A percentile compares a stretch with the other conserved stretches of the same genome.
Evolutionary conservation across 2,329 filamentous ascomycete species (phyloP).

Genomic region (Huntiella decipiens): DNA sequence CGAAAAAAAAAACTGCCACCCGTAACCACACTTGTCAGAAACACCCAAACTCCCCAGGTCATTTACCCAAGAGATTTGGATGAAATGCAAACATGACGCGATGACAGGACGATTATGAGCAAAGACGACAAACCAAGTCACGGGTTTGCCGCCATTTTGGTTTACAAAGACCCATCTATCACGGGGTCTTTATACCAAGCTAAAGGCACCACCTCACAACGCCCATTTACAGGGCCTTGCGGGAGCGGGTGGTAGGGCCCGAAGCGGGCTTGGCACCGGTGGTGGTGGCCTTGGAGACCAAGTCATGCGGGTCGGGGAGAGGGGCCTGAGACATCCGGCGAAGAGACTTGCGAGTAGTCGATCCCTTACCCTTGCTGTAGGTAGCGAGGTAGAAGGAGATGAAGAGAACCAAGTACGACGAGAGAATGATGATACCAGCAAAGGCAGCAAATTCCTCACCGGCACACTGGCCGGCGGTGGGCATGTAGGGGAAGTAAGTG

Average conservation of each 20-base stretch:
- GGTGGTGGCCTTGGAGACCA: slow-evolving; percentile 17
- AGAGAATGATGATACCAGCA: slow-evolving; percentile 76
- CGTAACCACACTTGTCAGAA: not conserved
- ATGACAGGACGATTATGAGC: no score
- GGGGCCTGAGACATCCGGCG: slow-evolving; percentile 46
- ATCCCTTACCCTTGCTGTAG: slow-evolving; percentile 73
- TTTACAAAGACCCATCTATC: no score
- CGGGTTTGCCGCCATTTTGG: no score
- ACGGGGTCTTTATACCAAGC: no score
- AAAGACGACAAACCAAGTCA: no score
- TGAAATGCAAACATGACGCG: no score
- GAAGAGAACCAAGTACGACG: slow-evolving; percentile 92
- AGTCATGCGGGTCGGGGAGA: slow-evolving; percentile 63
- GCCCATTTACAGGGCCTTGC: slow-evolving; percentile 33
- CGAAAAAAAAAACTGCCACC: not conserved
- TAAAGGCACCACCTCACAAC: no score
- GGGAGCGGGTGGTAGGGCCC: slow-evolving; percentile 44
- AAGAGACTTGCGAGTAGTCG: slow-evolving; percentile 61
- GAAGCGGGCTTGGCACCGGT: slow-evolving; percentile 32
- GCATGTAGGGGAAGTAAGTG: slow-evolving; percentile 71
- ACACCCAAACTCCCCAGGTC: no score
- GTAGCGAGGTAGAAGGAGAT: slow-evolving; percentile 98
- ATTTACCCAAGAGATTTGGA: no score
- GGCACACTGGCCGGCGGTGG: slow-evolving; percentile 69
- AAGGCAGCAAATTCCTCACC: slow-evolving; percentile 95